These are phyloP conservation scores for Saturnispora serradocipensis DNA, from an alignment of 805 yeast species.

Conservation along the genomic window DNA sequence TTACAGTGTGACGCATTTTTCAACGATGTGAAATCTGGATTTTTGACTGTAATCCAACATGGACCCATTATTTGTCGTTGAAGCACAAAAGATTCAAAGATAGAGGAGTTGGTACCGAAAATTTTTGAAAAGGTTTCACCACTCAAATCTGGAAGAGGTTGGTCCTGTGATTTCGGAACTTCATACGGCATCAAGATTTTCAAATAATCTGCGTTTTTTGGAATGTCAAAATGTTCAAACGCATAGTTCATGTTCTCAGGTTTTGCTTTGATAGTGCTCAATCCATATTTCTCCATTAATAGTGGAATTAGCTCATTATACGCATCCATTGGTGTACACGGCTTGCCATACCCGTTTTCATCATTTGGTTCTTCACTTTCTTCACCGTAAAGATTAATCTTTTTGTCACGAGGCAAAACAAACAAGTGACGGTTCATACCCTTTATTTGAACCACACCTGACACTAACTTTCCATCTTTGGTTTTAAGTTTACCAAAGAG, in stretches of 20 bases:
- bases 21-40: slow-evolving; percentile 49
- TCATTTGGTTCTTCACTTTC: slow-evolving; percentile 32
- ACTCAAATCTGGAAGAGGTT: slow-evolving; percentile 50
- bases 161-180: slow-evolving; percentile 44
- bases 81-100: slow-evolving; percentile 80
- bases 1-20: slow-evolving; percentile 71
- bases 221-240: slow-evolving; percentile 75
- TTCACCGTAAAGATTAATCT: slow-evolving; percentile 29
- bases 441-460: slow-evolving; percentile 68
- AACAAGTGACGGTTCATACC: slow-evolving; percentile 64
- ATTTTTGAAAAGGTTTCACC: slow-evolving; percentile 74
- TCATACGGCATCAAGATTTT: slow-evolving; percentile 69
- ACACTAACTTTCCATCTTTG: slow-evolving; percentile 47
- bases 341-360: slow-evolving; percentile 22
- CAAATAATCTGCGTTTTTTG: slow-evolving; percentile 70
- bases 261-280: slow-evolving; percentile 56
- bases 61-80: slow-evolving; percentile 92
- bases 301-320: slow-evolving; percentile 68
- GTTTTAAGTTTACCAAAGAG: slow-evolving; percentile 76
- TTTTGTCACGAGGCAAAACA: slow-evolving; percentile 57
- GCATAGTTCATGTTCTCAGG: slow-evolving; percentile 75
- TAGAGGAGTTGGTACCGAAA: slow-evolving; percentile 64
- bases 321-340: slow-evolving; percentile 52
- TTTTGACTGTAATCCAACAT: slow-evolving; percentile 78
- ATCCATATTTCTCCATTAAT: slow-evolving; percentile 51